These are phyloP conservation scores for Acanthamoeba culbertsoni DNA, from an alignment of 208 protist genomes.

Conservation along the genomic window DNA sequence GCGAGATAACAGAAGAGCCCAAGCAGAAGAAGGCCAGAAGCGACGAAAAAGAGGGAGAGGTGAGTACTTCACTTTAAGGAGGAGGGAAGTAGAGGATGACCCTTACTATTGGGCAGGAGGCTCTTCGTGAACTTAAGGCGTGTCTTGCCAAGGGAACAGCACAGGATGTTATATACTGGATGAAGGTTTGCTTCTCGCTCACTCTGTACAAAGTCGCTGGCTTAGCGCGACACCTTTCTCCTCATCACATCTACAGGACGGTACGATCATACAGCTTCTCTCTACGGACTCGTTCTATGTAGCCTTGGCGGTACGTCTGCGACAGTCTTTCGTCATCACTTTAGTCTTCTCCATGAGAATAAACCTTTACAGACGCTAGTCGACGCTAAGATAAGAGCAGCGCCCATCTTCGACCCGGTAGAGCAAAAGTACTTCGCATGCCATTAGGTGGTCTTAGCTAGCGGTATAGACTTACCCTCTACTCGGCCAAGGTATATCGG, in stretches of 20 bases:
- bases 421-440: neutral
- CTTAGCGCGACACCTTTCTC: too few relatives aligned
- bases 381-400: neutral
- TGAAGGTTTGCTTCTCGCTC: neutral
- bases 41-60: neutral
- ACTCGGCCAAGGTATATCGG: too few relatives aligned
- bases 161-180: neutral
- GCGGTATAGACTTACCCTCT: too few relatives aligned
- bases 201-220: too few relatives aligned
- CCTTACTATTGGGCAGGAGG: neutral
- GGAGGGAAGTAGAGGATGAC: neutral
- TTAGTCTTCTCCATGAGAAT: neutral
- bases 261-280: neutral
- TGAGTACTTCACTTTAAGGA: neutral
- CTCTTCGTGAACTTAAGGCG: neutral
- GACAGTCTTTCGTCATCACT: neutral
- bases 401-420: neutral
- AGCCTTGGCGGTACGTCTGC: neutral
- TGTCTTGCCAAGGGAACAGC: neutral
- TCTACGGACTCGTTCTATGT: conserved; percentile 9
- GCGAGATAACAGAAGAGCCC: neutral
- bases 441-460: too few relatives aligned
- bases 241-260: too few relatives aligned
- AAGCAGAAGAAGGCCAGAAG: neutral
- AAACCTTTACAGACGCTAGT: neutral